These are phyloP conservation scores for Neoboletus brunneissimus DNA, from an alignment of 768 basidiomycete species.

Conservation along the genomic window DNA sequence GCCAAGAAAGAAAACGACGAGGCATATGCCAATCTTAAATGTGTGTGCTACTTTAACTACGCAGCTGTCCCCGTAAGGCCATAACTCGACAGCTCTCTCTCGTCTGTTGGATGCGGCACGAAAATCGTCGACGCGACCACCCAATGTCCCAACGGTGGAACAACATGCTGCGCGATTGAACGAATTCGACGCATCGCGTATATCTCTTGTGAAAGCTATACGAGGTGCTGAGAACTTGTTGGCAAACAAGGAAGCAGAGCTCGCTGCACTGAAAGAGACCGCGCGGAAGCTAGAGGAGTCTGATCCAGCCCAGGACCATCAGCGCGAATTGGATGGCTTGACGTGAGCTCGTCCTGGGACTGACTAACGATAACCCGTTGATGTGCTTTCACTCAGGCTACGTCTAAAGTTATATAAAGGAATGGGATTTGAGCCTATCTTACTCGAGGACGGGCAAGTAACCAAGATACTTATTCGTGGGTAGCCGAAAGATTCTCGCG, in stretches of 20 bases:
- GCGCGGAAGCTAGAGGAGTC: conserved; percentile 57
- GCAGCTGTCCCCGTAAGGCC: background rate
- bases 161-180: conserved; percentile 60
- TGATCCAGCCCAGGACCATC: conserved; percentile 72
- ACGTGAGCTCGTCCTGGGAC: conserved; percentile 43
- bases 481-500: conserved; percentile 26
- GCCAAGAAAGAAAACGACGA: conserved; percentile 70
- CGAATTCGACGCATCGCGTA: conserved; percentile 57
- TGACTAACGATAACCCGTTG: background rate
- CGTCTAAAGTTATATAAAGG: conserved; percentile 67
- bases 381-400: conserved; percentile 41
- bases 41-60: conserved; percentile 31
- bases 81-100: conserved; percentile 49
- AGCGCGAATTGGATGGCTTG: conserved; percentile 63
- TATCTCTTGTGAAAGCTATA: conserved; percentile 71
- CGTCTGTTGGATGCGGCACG: conserved; percentile 67
- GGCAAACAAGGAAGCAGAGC: conserved; percentile 67
- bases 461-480: conserved; percentile 67
- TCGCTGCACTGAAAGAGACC: conserved; percentile 65
- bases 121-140: conserved; percentile 65
- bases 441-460: conserved; percentile 48
- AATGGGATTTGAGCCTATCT: conserved; percentile 67
- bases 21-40: conserved; percentile 61
- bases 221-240: conserved; percentile 66
- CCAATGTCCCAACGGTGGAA: conserved; percentile 64